phyloP scores from a whole-genome alignment of 805 yeast genomes.

The Metschnikowia hibisci region DNA sequence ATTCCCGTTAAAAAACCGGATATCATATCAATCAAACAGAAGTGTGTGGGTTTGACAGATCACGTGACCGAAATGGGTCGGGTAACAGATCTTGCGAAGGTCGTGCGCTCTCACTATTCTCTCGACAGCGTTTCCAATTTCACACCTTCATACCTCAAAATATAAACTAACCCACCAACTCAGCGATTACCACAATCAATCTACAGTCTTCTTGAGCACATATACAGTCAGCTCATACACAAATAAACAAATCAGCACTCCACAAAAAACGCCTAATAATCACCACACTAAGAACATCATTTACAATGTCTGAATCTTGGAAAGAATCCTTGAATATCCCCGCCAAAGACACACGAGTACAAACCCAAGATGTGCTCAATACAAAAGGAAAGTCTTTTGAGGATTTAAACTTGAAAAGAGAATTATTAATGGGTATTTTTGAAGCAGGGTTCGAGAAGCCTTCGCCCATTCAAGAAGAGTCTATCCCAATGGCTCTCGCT shows the following conservation, averaged over 20 bases:
- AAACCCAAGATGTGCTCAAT: conserved; percentile 91
- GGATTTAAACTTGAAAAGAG: conserved; percentile 87
- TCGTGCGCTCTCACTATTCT: not conserved
- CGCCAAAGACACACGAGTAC: conserved; percentile 85
- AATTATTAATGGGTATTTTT: conserved; percentile 94
- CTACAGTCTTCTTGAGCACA: not conserved
- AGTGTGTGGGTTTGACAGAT: too few relatives aligned
- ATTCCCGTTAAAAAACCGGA: not conserved
- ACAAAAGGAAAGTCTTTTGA: conserved; percentile 91
- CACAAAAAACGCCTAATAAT: not conserved
- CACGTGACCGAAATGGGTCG: conserved; percentile 2
- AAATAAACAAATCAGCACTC: not conserved
- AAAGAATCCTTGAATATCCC: conserved; percentile 73
- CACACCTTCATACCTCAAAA: not conserved
- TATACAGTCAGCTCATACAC: not conserved
- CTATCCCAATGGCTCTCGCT: conserved; percentile 90
- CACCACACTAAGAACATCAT: not conserved
- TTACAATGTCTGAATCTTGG: conserved; percentile 45
- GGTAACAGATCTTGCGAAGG: conserved; percentile 6
- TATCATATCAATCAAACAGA: too few relatives aligned
- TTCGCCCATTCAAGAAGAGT: conserved; percentile 95
- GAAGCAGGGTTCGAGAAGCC: conserved; percentile 99
- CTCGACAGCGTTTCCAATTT: conserved; percentile 5
- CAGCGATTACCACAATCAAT: not conserved
- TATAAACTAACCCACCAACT: not conserved